A percentile compares a stretch with the other conserved stretches of the same genome.
Evolutionary conservation across 139 green algal species (phyloP).

Genomic region (Volvox africanus): DNA sequence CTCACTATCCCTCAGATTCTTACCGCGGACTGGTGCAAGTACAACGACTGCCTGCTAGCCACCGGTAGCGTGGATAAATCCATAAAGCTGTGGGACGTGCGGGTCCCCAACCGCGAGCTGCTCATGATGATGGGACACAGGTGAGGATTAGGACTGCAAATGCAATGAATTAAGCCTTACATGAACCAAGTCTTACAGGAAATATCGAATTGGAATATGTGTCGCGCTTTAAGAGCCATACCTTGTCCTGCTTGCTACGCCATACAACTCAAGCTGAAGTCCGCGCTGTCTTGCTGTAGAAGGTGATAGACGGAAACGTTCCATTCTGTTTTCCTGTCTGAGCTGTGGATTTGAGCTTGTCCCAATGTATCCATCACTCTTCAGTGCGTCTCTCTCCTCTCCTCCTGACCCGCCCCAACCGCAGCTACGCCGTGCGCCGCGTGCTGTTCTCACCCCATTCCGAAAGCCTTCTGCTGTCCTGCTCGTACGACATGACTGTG

Average conservation of each 20-base stretch:
- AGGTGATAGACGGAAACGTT: no score
- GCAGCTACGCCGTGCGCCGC: conserved; percentile 90
- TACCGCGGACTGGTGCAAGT: conserved; percentile 95
- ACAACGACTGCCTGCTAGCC: conserved; percentile 95
- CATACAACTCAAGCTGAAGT: no score
- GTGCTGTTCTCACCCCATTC: conserved; percentile 93
- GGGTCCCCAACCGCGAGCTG: conserved; percentile 61
- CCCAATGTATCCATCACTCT: no score
- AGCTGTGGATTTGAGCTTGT: no score
- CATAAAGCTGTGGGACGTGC: conserved; percentile 78
- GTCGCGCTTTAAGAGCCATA: no score
- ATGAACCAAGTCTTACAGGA: no score
- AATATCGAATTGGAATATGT: no score
- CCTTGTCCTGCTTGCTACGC: no score
- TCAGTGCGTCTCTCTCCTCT: background rate
- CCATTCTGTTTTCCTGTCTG: no score
- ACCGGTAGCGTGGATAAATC: conserved; percentile 95
- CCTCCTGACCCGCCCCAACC: background rate
- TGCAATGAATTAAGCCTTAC: no score
- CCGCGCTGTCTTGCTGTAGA: no score
- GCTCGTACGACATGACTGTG: conserved; percentile 97
- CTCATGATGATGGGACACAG: conserved; percentile 84
- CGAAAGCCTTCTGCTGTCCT: conserved; percentile 84
- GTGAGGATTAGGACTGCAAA: conserved; percentile 32
- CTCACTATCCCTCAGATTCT: conserved; percentile 75